phyloP scores from a whole-genome alignment of 257 asterid genomes.

The Gentiana dahurica region DNA sequence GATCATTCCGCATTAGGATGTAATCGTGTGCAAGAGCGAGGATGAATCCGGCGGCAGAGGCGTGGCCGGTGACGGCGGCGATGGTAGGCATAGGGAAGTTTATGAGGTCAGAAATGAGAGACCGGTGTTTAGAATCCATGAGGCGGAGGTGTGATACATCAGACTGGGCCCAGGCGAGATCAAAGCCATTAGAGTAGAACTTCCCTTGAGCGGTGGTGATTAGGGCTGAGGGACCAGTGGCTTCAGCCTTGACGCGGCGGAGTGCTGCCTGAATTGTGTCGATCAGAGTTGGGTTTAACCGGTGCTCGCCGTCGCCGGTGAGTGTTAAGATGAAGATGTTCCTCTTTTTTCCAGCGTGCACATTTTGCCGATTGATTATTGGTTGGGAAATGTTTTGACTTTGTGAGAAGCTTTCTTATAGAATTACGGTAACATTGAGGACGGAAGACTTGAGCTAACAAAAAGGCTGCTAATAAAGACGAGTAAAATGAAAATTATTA shows the following conservation, averaged over 20 bases:
- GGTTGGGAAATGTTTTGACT: too few species aligned
- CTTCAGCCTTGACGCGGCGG: constrained; percentile 20
- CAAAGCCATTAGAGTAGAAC: constrained; percentile 73
- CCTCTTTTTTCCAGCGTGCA: constrained; percentile 38
- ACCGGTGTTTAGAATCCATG: constrained; percentile 42
- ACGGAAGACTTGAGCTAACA: too few species aligned
- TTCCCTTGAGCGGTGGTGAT: constrained; percentile 68
- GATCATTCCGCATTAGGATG: constrained; percentile 42
- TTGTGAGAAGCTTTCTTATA: too few species aligned
- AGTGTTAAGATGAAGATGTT: constrained; percentile 48
- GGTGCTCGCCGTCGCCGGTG: constrained; percentile 51
- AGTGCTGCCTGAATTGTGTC: constrained; percentile 45
- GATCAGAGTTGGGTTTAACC: constrained; percentile 44
- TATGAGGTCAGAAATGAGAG: constrained; percentile 38
- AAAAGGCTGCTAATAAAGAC: too few species aligned
- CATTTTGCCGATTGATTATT: constrained; percentile 11
- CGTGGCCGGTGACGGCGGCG: constrained; percentile 66
- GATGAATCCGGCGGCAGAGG: constrained; percentile 47
- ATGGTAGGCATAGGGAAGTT: constrained; percentile 70
- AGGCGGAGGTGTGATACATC: constrained; percentile 15
- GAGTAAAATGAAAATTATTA: too few species aligned
- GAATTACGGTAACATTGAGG: too few species aligned
- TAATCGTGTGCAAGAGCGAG: constrained; percentile 59
- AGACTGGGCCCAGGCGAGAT: constrained; percentile 42
- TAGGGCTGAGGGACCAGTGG: constrained; percentile 38